Evolutionary conservation across 2,329 filamentous ascomycete species (phyloP), one percentile per base, ranked within the genome.

Genomic region (Elsinoe australis): DNA sequence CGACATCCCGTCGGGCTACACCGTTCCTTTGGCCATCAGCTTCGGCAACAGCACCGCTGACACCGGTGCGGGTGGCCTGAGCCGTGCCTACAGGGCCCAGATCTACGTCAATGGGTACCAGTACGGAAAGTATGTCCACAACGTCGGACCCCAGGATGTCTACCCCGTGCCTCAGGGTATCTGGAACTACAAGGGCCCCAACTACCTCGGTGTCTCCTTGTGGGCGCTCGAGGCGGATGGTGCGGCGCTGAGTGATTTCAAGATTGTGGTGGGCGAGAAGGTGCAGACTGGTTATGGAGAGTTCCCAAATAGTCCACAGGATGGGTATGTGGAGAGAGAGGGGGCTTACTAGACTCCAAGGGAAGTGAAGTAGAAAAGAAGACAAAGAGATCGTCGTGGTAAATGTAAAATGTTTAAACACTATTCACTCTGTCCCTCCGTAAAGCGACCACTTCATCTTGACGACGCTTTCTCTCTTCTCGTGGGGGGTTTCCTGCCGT

Each of bases 151-250:
- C 1, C 84, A 90, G 66, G 78, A 73, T 0, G 70, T 63, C 1
- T 89, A 81, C 59, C 83, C 83, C 1, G 83, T 89, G 0, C 84
- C 85, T 0, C 76, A 87, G 65, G 83, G 83, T 17, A 76, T 89
- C 17, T 67, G 87, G 44, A 75, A 89, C 59, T 84, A 87, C 61
- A 69, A 71, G 3, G 84, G 84, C 0, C 73, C 70, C 24, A 90
- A 90, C 56, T 84, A 76, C 63, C 57, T 89, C 4, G 82, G 75
- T 0, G 56, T 90, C 3, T 78, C 74, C 18, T 59, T 90, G 12
- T 89, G 84, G 85, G 76, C 79, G 0, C 67, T 82, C 47, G 76
- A 81, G 32, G 63, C 64, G 1, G 64, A 61, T 2, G 80, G 78
- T 5, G 80, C 75, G 0, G 78, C 72, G 56, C 55, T 86, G 7